Base-by-base conservation (phyloP, 192 early-diverging fungal species). In the Borealophlyctis nickersoniae region DNA sequence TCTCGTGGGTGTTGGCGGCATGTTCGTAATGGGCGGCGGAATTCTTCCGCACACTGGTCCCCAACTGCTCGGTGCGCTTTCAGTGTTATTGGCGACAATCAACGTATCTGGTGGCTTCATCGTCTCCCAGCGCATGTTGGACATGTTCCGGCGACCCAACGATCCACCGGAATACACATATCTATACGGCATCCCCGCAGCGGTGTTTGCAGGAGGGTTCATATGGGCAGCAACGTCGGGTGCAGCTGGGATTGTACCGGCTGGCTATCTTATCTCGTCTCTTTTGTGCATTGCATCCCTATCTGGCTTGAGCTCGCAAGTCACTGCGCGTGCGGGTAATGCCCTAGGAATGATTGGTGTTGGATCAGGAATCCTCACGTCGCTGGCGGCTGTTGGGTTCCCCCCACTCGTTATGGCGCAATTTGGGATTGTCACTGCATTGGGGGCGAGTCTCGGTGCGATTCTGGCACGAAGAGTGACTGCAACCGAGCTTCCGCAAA, bases 21-120 rank as follows among this genome's bases (percentile, higher is more conserved):
- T 74, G 70, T 65, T 70, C 35, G 59, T 74, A 26, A 65, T 74
- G 62, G 72, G 72, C 33, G 68, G 69, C 53, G 69, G 68, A 14
- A 34, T 65, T 19, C 28, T 74, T 16, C 72, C 72, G 9, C 35
- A 63, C 63, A 60, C 72, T 22, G 14, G 58, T 32, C 26, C 72
- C 1, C 69, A 74, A 34, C 58, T 74, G 2, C 56, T 74, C 7
- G 72, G 69, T 16, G 72, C 72, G 22, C n/a, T 60, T 1, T 74
- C 72, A 7, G 69, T 74, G 0, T 48, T 74, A 9, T 27, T 74
- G 32, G 72, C 72, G 2, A 74, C 62, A 24, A 72, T 74, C 54
- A 74, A 74, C 60, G 55, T 74, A 14, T 73, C 65, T 58, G 72
- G 72, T 24, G 72, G 72, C 0, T 74, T 74, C 64, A 59, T 74